Evolutionary conservation across 83 land plant genomes (phyloP), one percentile per base, ranked within the genome.

Genomic region (Isoetes engelmannii): DNA sequence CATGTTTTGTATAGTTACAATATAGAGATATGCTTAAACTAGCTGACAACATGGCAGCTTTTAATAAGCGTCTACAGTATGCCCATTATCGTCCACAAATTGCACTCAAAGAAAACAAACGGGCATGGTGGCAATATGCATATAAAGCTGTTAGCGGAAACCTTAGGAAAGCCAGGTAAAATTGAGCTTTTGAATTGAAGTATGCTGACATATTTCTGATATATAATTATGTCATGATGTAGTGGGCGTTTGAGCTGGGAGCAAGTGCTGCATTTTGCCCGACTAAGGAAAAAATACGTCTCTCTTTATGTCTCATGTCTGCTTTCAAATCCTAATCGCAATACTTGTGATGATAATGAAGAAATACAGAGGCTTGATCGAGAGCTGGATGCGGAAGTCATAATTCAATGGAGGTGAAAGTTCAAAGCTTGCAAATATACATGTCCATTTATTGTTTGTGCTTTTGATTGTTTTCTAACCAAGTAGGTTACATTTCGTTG

Each of bases 181-280:
- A 10, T 37, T 61, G 43, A 67, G 8, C 44, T 58, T 69, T 41
- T 10, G 49, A 15, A 54, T 45, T 28, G 37, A 2, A 3, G 19
- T 59, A 37, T 59, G 12, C 3, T 12, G 12, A 4, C 62, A 18
- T 12, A 37, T 42, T 12, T 19, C 9, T 12, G 9, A 18, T 18
- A 7, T 18, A 59, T 3, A 18, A 12, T 51, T 3, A 60, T 3
- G 9, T 3, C 20, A 60, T 72, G 60, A 67, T 71, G 60, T 84
- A 93, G 98, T 84, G 99, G 99, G 15, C 86, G 70, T 69, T 37
- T 94, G 51, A 79, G 89, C 21, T 95, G 99, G 99, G 87, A 88
- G 43, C 80, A 85, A 15, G 80, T 95, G 45, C 57, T 91, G 57
- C 76, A 57, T 50, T 84, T 77, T 73, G 81, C 93, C 19, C 64